These are phyloP conservation scores for Claviceps quebecensis DNA, from an alignment of 2,329 filamentous ascomycete genomes.

Conservation along the genomic window DNA sequence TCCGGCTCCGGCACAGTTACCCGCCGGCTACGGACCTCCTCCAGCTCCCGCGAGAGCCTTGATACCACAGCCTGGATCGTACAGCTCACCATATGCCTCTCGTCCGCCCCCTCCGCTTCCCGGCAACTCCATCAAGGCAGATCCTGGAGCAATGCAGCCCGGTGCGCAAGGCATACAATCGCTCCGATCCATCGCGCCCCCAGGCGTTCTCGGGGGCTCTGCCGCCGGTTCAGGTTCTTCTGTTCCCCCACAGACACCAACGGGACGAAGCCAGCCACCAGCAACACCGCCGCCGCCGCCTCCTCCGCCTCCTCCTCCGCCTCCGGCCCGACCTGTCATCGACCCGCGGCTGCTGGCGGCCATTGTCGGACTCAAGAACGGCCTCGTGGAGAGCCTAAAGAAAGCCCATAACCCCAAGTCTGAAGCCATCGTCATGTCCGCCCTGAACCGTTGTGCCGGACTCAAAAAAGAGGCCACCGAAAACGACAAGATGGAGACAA, in stretches of 20 bases:
- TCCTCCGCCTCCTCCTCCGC: conserved; percentile 1
- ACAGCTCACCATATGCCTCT: conserved; percentile 24
- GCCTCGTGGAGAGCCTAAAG: conserved; percentile 31
- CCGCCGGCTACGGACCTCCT: conserved; percentile 20
- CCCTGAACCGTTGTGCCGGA: conserved; percentile 36
- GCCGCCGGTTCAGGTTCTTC: conserved; percentile 1
- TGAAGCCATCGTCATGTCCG: conserved; percentile 37
- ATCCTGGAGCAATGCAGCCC: conserved; percentile 13
- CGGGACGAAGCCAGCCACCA: conserved; percentile 12
- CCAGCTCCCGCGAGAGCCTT: conserved; percentile 22
- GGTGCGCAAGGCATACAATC: conserved; percentile 8
- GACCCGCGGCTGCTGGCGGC: conserved; percentile 28
- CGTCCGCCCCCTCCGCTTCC: conserved; percentile 19
- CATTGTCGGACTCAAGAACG: conserved; percentile 32
- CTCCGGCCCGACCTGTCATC: conserved; percentile 23
- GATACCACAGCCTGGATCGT: conserved; percentile 18
- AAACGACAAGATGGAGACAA: conserved; percentile 31
- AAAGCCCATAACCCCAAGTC: conserved; percentile 27
- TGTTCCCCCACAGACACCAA: conserved; percentile 7
- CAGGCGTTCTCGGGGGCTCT: background rate
- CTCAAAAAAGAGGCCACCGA: conserved; percentile 30
- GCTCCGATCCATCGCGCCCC: conserved; percentile 2
- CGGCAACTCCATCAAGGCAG: conserved; percentile 15
- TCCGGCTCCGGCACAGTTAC: conserved; percentile 20
- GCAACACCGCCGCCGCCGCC: conserved; percentile 11